A percentile compares a stretch with the other conserved stretches of the same genome.
phyloP scores from a whole-genome alignment of 495 filamentous ascomycete genomes.

The Hyaloscypha finlandica region DNA sequence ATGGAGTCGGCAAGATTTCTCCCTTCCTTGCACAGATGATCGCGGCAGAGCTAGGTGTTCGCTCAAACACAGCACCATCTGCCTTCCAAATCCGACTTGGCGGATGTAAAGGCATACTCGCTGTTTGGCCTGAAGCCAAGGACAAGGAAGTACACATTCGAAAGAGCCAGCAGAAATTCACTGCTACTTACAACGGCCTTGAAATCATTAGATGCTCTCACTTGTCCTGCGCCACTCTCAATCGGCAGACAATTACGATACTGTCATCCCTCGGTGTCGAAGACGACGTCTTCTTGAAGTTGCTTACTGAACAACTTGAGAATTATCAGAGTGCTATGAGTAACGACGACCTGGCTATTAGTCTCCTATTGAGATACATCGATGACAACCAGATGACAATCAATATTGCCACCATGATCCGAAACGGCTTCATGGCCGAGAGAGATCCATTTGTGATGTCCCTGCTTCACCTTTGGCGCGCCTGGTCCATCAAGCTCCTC shows the following conservation, averaged over 20 bases:
- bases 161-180: conserved; percentile 85
- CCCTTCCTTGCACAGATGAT: conserved; percentile 70
- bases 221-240: conserved; percentile 74
- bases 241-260: conserved; percentile 85
- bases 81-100: conserved; percentile 90
- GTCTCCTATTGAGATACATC: conserved; percentile 69
- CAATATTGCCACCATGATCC: conserved; percentile 70
- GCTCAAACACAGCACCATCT: conserved; percentile 64
- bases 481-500: conserved; percentile 80
- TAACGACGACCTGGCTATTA: conserved; percentile 60
- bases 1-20: conserved; percentile 94
- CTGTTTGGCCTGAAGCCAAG: conserved; percentile 61
- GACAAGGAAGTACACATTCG: conserved; percentile 71
- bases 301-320: conserved; percentile 63
- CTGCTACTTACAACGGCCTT: conserved; percentile 65
- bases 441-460: conserved; percentile 81
- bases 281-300: conserved; percentile 65
- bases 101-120: conserved; percentile 88
- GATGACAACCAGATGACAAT: conserved; percentile 85
- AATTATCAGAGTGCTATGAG: conserved; percentile 68
- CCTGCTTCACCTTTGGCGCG: conserved; percentile 71
- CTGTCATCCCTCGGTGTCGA: conserved; percentile 75
- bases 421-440: conserved; percentile 72
- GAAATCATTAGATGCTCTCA: conserved; percentile 85
- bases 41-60: conserved; percentile 54